These are phyloP conservation scores for Nitzschia sp. DNA, from an alignment of 108 stramenopile genomes.

Conservation along the genomic window DNA sequence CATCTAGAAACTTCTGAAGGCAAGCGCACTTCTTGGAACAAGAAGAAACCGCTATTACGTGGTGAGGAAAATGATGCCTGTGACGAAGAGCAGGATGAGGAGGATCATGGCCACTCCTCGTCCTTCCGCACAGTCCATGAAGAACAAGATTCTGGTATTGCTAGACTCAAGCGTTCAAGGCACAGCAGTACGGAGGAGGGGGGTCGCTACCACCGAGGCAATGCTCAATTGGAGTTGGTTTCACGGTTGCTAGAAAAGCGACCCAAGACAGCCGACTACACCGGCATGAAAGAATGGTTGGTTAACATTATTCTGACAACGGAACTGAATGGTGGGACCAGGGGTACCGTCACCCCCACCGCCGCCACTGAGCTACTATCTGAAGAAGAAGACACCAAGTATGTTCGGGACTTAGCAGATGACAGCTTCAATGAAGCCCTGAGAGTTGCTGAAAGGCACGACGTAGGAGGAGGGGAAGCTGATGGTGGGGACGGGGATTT, in stretches of 20 bases:
- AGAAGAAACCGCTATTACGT: too few relatives aligned
- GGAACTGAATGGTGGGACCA: not conserved
- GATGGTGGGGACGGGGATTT: not conserved
- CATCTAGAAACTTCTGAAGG: not conserved
- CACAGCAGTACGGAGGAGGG: too few relatives aligned
- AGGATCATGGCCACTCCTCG: too few relatives aligned
- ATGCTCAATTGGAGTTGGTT: too few relatives aligned
- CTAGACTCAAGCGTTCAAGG: too few relatives aligned
- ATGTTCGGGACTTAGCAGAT: not conserved
- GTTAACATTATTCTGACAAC: not conserved
- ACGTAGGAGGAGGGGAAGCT: not conserved
- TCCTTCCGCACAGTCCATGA: too few relatives aligned
- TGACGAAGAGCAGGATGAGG: too few relatives aligned
- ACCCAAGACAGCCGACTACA: not conserved
- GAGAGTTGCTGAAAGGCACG: not conserved
- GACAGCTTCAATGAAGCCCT: not conserved
- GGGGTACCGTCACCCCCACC: not conserved
- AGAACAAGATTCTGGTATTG: too few relatives aligned
- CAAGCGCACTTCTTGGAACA: too few relatives aligned
- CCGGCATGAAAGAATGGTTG: constrained; percentile 1
- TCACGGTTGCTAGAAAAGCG: not conserved
- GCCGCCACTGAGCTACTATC: not conserved
- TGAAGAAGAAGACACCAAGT: not conserved
- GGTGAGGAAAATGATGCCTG: too few relatives aligned
- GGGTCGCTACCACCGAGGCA: too few relatives aligned